Evolutionary conservation across 2,329 filamentous ascomycete genomes (phyloP).

Genomic region (Cytospora schulzeri): DNA sequence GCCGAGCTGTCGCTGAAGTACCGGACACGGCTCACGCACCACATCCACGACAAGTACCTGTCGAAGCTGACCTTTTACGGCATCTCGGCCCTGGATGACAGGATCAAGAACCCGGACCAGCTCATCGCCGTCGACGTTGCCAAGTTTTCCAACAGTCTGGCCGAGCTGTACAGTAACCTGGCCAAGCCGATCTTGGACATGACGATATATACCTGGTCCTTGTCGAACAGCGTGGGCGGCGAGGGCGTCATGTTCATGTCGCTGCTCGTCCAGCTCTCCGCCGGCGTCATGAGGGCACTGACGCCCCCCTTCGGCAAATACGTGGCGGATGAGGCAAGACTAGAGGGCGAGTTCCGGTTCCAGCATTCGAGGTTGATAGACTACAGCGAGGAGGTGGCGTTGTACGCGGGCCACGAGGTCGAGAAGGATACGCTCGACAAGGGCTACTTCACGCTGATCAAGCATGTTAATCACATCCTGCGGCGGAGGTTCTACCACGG

Average conservation of each 20-base stretch:
- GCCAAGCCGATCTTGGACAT: constrained; percentile 95
- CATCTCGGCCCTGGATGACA: constrained; percentile 89
- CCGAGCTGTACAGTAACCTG: constrained; percentile 93
- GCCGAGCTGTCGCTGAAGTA: constrained; percentile 92
- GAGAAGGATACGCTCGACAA: constrained; percentile 98
- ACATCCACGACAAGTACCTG: constrained; percentile 94
- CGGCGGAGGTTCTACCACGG: constrained; percentile 91
- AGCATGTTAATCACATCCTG: constrained; percentile 96
- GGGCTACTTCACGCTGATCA: constrained; percentile 98
- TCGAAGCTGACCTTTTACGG: constrained; percentile 98
- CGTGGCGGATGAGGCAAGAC: constrained; percentile 89
- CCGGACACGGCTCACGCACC: constrained; percentile 86
- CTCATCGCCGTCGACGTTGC: constrained; percentile 95
- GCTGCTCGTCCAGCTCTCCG: constrained; percentile 87
- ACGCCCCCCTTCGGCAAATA: constrained; percentile 98
- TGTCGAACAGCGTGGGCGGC: constrained; percentile 92
- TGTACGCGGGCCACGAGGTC: constrained; percentile 88
- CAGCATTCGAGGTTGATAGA: constrained; percentile 94
- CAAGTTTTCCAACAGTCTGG: constrained; percentile 92
- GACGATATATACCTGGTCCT: constrained; percentile 90
- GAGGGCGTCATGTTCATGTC: constrained; percentile 97
- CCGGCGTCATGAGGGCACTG: constrained; percentile 87
- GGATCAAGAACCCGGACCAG: constrained; percentile 98
- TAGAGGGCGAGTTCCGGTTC: constrained; percentile 96
- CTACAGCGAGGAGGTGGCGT: constrained; percentile 90